Evolutionary conservation across 106 monocot species (phyloP).

Genomic region (Triglochin maritima): DNA sequence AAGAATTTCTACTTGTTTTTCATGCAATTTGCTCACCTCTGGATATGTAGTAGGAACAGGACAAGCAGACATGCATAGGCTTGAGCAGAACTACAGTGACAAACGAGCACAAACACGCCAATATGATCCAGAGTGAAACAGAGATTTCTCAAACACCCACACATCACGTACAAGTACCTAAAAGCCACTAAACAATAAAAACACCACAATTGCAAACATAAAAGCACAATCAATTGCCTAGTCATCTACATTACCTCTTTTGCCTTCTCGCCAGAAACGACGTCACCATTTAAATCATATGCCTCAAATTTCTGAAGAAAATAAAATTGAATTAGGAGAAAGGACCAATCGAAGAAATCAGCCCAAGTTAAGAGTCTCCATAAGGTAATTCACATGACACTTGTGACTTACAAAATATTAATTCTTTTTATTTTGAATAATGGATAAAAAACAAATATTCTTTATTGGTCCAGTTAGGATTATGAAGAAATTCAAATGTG

Average conservation of each 20-base stretch:
- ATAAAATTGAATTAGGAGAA: background rate
- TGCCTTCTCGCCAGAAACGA: conserved; percentile 79
- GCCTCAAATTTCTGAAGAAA: conserved; percentile 82
- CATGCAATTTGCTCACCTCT: no score
- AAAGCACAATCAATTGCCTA: background rate
- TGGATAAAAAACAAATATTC: no score
- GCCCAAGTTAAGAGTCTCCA: no score
- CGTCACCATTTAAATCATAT: conserved; percentile 67
- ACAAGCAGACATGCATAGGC: no score
- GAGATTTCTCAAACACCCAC: conserved; percentile 91
- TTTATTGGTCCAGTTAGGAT: no score
- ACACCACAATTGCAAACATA: background rate
- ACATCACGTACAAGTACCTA: conserved; percentile 93
- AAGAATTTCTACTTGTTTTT: no score
- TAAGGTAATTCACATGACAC: no score
- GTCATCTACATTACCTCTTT: conserved; percentile 49
- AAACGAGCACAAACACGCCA: conserved; percentile 86
- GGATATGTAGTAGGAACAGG: no score
- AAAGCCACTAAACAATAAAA: background rate
- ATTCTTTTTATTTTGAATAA: no score
- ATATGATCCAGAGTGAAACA: conserved; percentile 73
- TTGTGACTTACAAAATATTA: no score
- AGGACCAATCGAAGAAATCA: no score
- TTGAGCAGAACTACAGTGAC: conserved; percentile 14
- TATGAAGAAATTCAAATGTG: no score